Conservation (phyloP, 441 rosid genomes). For the Adansonia madagascariensis region DNA sequence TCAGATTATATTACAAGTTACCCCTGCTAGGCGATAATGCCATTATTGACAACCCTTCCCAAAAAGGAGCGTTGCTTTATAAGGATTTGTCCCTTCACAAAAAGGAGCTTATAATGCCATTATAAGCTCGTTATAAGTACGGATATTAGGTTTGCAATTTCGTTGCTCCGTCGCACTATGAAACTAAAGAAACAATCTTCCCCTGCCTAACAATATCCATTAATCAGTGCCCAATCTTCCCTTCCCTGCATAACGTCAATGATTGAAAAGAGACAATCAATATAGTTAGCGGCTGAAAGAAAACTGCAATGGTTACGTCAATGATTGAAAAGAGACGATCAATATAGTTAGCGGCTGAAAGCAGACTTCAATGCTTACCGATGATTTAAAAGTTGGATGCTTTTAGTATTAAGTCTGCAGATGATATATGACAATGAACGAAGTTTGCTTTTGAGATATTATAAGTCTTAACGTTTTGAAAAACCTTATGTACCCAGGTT, state of each 20-base stretch:
- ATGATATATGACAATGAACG: background rate
- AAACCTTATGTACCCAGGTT: background rate
- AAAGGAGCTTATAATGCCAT: no score
- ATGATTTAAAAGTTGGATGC: background rate
- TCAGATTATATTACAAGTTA: slow-evolving; percentile 42
- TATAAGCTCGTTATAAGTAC: slow-evolving; percentile 52
- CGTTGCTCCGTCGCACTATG: slow-evolving; percentile 46
- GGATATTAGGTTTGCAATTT: slow-evolving; percentile 42
- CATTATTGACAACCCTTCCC: slow-evolving; percentile 35
- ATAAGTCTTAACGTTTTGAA: background rate
- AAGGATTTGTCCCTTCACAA: slow-evolving; percentile 41
- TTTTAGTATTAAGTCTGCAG: background rate
- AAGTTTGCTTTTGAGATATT: background rate
- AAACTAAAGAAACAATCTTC: slow-evolving; percentile 40
- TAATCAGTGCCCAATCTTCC: slow-evolving; percentile 48
- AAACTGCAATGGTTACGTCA: no score
- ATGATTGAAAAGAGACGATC: background rate
- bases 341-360: background rate
- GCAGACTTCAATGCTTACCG: background rate
- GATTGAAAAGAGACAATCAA: no score
- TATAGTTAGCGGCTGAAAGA: no score
- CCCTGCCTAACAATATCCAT: slow-evolving; percentile 53
- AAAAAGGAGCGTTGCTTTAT: slow-evolving; percentile 39
- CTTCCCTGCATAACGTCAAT: slow-evolving; percentile 38
- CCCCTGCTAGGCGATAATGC: slow-evolving; percentile 39